These are phyloP conservation scores for Suillus occidentalis DNA, from an alignment of 768 basidiomycete genomes.

Conservation along the genomic window DNA sequence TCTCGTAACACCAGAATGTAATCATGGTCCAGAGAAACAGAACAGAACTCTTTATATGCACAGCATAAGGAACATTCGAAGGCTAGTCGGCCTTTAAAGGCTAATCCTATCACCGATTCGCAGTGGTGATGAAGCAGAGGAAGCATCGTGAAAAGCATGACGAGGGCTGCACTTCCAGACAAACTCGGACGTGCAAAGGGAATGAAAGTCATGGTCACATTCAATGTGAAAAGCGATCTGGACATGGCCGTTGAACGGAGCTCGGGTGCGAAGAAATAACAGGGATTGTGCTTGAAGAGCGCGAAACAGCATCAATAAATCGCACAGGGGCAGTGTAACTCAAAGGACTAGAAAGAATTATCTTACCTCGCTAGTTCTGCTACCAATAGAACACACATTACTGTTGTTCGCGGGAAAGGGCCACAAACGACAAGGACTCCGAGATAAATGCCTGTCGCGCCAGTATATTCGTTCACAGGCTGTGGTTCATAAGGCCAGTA, in stretches of 20 bases:
- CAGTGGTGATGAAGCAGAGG: slow-evolving; percentile 2
- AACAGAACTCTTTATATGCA: slow-evolving; percentile 24
- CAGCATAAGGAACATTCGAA: slow-evolving; percentile 28
- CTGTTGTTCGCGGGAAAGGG: background rate
- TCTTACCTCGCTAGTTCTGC: slow-evolving; percentile 33
- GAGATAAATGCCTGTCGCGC: slow-evolving; percentile 33
- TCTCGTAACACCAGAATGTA: slow-evolving; percentile 34
- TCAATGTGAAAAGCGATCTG: slow-evolving; percentile 39
- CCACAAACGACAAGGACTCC: slow-evolving; percentile 12
- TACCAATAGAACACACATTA: slow-evolving; percentile 16
- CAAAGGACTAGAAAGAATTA: slow-evolving; percentile 26
- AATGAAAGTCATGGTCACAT: slow-evolving; percentile 8
- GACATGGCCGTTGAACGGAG: slow-evolving; percentile 39
- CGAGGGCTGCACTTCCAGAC: background rate
- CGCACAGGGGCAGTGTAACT: slow-evolving; percentile 26
- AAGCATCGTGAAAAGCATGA: background rate
- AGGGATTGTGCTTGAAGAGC: background rate
- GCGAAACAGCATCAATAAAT: slow-evolving; percentile 11
- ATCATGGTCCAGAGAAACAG: slow-evolving; percentile 11
- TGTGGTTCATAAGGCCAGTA: slow-evolving; percentile 37
- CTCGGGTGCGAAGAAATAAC: slow-evolving; percentile 27
- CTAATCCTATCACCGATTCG: slow-evolving; percentile 9
- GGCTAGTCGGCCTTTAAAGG: no score
- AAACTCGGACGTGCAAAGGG: background rate
- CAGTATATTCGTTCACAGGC: slow-evolving; percentile 44